Conservation (phyloP, 176 grass and related monocot species). For the Echinochloa phyllopogon region DNA sequence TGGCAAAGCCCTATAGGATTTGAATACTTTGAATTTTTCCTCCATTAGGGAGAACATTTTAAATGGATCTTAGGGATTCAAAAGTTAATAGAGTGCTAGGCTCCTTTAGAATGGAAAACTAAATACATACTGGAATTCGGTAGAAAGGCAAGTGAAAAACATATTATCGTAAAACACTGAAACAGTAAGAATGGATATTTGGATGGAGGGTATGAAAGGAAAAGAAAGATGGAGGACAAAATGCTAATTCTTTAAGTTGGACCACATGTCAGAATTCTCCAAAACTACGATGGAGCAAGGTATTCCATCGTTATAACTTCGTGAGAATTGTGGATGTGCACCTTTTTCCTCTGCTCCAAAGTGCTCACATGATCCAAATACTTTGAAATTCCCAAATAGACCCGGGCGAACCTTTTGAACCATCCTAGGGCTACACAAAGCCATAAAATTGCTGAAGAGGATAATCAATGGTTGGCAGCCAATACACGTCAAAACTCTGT, state of each 20-base stretch:
- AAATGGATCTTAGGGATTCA: no score
- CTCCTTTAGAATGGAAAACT: no score
- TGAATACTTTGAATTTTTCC: no score
- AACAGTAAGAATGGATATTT: neutral
- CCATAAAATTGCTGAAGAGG: constrained; percentile 12
- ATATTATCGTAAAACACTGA: neutral
- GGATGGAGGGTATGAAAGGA: neutral
- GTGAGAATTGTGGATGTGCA: no score
- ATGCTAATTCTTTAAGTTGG: neutral
- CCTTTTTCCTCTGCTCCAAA: neutral
- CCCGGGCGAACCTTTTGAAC: neutral
- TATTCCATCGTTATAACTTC: no score
- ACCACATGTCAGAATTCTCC: neutral
- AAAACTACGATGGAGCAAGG: no score
- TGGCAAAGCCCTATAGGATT: no score
- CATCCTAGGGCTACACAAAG: neutral
- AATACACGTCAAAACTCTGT: constrained; percentile 38
- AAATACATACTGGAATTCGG: neutral
- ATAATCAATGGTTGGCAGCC: constrained; percentile 47
- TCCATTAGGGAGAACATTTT: no score
- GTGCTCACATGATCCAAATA: neutral
- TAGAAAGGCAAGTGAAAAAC: neutral
- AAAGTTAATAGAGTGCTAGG: no score
- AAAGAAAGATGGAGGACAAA: neutral
- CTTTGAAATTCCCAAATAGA: neutral